These are phyloP conservation scores for Blastobotrys arbuscula DNA, from an alignment of 1,139 yeast genomes.

Conservation along the genomic window DNA sequence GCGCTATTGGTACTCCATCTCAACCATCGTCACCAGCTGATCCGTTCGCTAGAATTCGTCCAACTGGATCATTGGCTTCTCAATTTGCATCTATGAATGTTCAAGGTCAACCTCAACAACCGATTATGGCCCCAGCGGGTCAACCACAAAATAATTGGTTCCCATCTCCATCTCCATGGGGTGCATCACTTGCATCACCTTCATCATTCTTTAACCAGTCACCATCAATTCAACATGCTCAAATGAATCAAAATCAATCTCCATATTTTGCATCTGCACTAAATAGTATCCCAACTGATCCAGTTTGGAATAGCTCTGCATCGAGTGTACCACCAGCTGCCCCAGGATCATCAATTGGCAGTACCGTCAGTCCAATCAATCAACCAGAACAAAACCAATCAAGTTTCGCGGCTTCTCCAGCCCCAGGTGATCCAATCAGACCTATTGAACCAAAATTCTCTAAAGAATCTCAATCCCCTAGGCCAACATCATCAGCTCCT, in stretches of 20 bases:
- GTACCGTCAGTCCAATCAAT: neutral
- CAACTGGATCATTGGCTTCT: neutral
- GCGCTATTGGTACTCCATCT: neutral
- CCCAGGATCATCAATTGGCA: neutral
- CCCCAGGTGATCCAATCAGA: slow-evolving; percentile 3
- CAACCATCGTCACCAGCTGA: slow-evolving; percentile 2
- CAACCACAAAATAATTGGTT: neutral
- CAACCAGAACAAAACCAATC: slow-evolving; percentile 1
- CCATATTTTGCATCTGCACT: slow-evolving; percentile 1
- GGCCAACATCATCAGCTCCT: neutral
- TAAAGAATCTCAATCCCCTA: neutral
- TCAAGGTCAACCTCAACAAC: neutral
- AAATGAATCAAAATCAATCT: slow-evolving; percentile 1
- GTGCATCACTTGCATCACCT: neutral
- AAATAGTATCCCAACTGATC: neutral
- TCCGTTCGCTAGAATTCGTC: slow-evolving; percentile 11
- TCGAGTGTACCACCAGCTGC: neutral
- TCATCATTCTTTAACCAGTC: neutral
- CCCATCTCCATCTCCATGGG: slow-evolving; percentile 2
- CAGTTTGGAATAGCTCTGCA: slow-evolving; percentile 3
- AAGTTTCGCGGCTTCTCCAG: slow-evolving; percentile 1
- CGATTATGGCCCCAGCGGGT: neutral
- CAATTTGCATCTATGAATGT: neutral
- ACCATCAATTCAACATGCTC: slow-evolving; percentile 4
- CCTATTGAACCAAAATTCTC: neutral